These are phyloP conservation scores for Leccinum subtestaceum DNA, from an alignment of 768 basidiomycete genomes.

Conservation along the genomic window DNA sequence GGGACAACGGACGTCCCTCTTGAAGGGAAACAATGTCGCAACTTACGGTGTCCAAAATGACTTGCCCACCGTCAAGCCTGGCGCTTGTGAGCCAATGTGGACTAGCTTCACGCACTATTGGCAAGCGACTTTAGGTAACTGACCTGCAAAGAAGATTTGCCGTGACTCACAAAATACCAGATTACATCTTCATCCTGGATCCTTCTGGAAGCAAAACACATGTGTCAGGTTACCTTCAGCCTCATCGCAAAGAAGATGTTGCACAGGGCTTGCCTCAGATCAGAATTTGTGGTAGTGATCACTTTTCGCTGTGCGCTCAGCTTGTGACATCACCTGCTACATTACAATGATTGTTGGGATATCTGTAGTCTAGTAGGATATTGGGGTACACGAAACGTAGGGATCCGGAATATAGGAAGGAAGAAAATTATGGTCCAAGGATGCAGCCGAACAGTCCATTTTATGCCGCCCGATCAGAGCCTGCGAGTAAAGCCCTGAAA, in stretches of 20 bases:
- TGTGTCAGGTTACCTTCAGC: constrained; percentile 57
- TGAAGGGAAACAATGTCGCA: constrained; percentile 17
- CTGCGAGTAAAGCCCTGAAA: constrained; percentile 82
- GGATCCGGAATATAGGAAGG: background rate
- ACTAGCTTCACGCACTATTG: constrained; percentile 89
- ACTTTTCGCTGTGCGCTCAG: constrained; percentile 74
- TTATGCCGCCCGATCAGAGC: constrained; percentile 66
- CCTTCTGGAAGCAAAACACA: constrained; percentile 32
- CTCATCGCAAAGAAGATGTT: constrained; percentile 57
- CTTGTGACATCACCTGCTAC: constrained; percentile 32
- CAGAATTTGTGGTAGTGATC: constrained; percentile 82
- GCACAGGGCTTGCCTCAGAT: constrained; percentile 75
- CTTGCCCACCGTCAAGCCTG: constrained; percentile 42
- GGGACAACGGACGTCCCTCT: constrained; percentile 34
- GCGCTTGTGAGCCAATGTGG: constrained; percentile 75
- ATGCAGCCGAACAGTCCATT: background rate
- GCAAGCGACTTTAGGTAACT: constrained; percentile 74
- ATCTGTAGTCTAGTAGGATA: constrained; percentile 14
- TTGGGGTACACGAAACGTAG: constrained; percentile 4
- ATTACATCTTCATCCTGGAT: constrained; percentile 85
- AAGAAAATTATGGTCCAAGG: background rate
- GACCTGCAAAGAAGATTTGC: background rate
- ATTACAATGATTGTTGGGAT: constrained; percentile 4
- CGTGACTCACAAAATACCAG: constrained; percentile 38
- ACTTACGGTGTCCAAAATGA: constrained; percentile 54